These are phyloP conservation scores for Schizosaccharomyces versatilis DNA, from an alignment of 1,139 yeast genomes.

Conservation along the genomic window DNA sequence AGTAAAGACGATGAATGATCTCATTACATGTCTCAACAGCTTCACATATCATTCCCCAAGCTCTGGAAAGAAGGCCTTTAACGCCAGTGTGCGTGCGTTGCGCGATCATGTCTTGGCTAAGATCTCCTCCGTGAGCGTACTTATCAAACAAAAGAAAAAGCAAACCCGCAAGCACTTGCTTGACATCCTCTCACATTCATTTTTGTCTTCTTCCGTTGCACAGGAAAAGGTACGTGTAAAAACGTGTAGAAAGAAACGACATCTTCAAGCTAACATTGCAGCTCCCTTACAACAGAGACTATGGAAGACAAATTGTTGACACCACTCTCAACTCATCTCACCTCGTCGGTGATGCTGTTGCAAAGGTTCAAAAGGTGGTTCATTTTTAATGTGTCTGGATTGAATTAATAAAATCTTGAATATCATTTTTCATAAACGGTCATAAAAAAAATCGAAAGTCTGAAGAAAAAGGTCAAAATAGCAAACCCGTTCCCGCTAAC, in stretches of 20 bases:
- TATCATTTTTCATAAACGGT: not conserved
- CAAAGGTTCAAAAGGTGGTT: not conserved
- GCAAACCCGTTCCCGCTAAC: no score
- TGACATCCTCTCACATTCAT: not conserved
- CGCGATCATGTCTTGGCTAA: no score
- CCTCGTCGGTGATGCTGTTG: not conserved
- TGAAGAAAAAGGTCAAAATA: no score
- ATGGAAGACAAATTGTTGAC: not conserved
- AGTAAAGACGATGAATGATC: not conserved
- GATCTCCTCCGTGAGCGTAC: no score
- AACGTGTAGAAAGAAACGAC: not conserved
- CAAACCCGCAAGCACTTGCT: not conserved
- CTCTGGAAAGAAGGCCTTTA: not conserved
- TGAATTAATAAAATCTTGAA: not conserved
- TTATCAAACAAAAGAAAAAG: not conserved
- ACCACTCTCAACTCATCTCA: not conserved
- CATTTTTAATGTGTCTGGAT: not conserved
- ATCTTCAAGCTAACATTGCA: not conserved
- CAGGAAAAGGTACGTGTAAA: not conserved
- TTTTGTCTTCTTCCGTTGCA: not conserved
- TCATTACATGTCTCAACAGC: not conserved
- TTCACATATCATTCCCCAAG: not conserved
- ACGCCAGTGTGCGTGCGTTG: no score
- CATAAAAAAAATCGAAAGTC: no score
- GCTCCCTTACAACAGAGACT: not conserved